Conservation (phyloP, 306 rosid genomes). For the Cucumis sativus region Cucumber_9930_V3 NC_026658.2:5778001-5778500, state of each 20-base stretch:
- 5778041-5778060: neutral
- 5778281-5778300: slow-evolving; percentile 84
- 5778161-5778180: slow-evolving; percentile 94
- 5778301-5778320: slow-evolving; percentile 94
- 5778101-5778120: neutral
- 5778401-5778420: slow-evolving; percentile 56
- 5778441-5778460: neutral
- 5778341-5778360: slow-evolving; percentile 92
- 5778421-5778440: neutral
- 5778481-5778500: neutral
- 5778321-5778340: slow-evolving; percentile 94
- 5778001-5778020: neutral
- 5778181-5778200: slow-evolving; percentile 95
- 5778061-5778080: neutral
- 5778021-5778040: neutral
- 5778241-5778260: slow-evolving; percentile 42
- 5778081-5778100: neutral
- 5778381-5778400: slow-evolving; percentile 82
- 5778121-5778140: neutral
- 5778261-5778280: slow-evolving; percentile 55
- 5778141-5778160: slow-evolving; percentile 57
- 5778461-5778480: neutral
- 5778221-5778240: slow-evolving; percentile 93
- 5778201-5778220: slow-evolving; percentile 93
- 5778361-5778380: slow-evolving; percentile 87